Base-by-base conservation (phyloP, 2,329 filamentous ascomycete species). In the Penicillium sp. region DNA sequence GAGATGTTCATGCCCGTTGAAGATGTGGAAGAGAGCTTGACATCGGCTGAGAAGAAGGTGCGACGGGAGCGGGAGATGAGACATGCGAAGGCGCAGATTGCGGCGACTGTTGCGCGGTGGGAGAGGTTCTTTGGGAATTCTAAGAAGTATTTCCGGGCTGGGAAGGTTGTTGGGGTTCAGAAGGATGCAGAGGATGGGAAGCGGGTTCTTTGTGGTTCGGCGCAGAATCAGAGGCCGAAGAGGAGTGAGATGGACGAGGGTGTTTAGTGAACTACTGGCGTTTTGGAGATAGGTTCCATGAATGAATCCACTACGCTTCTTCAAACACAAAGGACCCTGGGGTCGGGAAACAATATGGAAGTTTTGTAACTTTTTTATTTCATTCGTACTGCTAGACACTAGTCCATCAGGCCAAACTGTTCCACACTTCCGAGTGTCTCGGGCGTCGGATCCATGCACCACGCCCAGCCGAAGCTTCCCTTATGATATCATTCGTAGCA, bases 71-170 rank as follows among this genome's bases (percentile, higher is more conserved):
- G 83, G 71, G 93, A 96, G 78, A 67, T 82, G 50, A 80, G 81
- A 52, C 77, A 82, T 50, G 93, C 93, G 25, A 80, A 78, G 74
- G 77, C 83, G 63, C 83, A 85, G 72, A 89, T 91, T 2, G 74
- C 85, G 58, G 84, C 86, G 23, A 85, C 86, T 13, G 80, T 99
- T 55, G 80, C 84, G 71, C 88, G 93, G 75, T 98, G 93, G 95
- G 86, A 89, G 59, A 81, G 84, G 51, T 92, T 98, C 78, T 98
- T 97, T 69, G 81, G 77, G 57, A 89, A 88, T 55, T 90, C 86
- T 71, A 84, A 88, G 69, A 92, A 91, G 78, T 98, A 98, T 77
- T 85, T 85, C 61, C 85, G 85, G 75, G 90, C 96, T 4, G 95
- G 95, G 3, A 85, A 82, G 71, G 85, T 98, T 14, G 82, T 85